phyloP scores from a whole-genome alignment of 1,284 basidiomycete genomes.

The Chalciporus sp. region DNA sequence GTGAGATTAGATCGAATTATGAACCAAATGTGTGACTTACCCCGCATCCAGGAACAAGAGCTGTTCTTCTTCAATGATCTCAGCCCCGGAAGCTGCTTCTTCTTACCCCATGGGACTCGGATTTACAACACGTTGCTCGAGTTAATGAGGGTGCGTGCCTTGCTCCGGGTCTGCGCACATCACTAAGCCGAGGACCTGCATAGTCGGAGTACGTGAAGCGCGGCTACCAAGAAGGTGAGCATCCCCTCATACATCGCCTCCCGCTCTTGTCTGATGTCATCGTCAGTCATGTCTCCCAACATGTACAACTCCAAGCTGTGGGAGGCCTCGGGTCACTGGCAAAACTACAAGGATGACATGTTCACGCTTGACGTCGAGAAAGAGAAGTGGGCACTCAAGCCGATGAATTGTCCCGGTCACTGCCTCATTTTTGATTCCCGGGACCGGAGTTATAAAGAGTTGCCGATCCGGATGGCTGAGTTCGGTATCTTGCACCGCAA shows the following conservation, averaged over 20 bases:
- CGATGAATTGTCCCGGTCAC: slow-evolving; percentile 99
- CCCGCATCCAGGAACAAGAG: slow-evolving; percentile 78
- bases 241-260: background rate
- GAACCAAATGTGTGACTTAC: slow-evolving; percentile 5
- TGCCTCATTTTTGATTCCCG: slow-evolving; percentile 95
- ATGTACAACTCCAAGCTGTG: slow-evolving; percentile 98
- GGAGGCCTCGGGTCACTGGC: slow-evolving; percentile 99
- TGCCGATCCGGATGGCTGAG: slow-evolving; percentile 97
- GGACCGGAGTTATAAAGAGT: slow-evolving; percentile 93
- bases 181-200: slow-evolving; percentile 10
- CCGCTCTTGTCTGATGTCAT: slow-evolving; percentile 11
- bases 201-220: slow-evolving; percentile 84
- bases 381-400: slow-evolving; percentile 93
- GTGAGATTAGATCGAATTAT: slow-evolving; percentile 37
- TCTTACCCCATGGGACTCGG: slow-evolving; percentile 94
- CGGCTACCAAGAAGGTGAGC: slow-evolving; percentile 80
- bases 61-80: slow-evolving; percentile 99
- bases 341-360: slow-evolving; percentile 98
- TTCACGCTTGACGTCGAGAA: slow-evolving; percentile 94
- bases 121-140: slow-evolving; percentile 96
- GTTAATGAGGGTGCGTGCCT: slow-evolving; percentile 77
- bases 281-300: slow-evolving; percentile 91
- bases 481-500: slow-evolving; percentile 98
- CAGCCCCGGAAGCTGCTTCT: slow-evolving; percentile 95
- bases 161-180: background rate